phyloP scores from a whole-genome alignment of 441 rosid genomes.

The Macaranga tanarius region DNA sequence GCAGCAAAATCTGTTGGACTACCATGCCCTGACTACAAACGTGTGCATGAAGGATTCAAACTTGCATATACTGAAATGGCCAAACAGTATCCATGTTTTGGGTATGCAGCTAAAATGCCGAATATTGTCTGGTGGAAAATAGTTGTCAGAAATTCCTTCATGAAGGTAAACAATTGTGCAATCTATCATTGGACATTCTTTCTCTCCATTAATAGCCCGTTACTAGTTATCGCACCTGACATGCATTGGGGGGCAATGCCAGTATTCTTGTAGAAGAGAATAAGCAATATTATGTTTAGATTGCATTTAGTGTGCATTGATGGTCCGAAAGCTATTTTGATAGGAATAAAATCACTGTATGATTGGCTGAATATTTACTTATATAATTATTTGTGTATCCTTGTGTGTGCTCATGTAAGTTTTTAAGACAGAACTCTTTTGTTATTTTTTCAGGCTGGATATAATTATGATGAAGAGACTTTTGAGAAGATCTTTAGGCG shows the following conservation, averaged over 20 bases:
- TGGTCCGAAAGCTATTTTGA: too few species aligned
- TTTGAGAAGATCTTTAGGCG: conserved; percentile 84
- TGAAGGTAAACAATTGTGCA: conserved; percentile 42
- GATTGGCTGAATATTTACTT: neutral
- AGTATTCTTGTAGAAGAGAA: neutral
- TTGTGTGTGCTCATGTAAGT: neutral
- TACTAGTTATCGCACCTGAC: neutral
- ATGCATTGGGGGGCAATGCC: neutral
- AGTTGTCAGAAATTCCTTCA: conserved; percentile 82
- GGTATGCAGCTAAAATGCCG: conserved; percentile 76
- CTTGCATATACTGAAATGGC: conserved; percentile 94
- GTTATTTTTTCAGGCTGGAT: conserved; percentile 70
- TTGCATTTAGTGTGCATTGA: neutral
- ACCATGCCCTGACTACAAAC: conserved; percentile 94
- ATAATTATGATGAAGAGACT: conserved; percentile 88
- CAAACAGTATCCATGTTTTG: conserved; percentile 84
- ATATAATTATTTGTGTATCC: too few species aligned
- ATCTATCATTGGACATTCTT: neutral
- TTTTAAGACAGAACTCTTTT: neutral
- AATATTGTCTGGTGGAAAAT: conserved; percentile 92
- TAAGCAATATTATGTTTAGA: neutral
- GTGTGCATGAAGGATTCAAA: conserved; percentile 88
- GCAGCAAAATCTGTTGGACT: conserved; percentile 90
- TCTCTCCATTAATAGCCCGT: neutral
- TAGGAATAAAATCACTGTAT: neutral